phyloP scores from a whole-genome alignment of 78 protist species.

The Chrysochromulina tobinii region DNA sequence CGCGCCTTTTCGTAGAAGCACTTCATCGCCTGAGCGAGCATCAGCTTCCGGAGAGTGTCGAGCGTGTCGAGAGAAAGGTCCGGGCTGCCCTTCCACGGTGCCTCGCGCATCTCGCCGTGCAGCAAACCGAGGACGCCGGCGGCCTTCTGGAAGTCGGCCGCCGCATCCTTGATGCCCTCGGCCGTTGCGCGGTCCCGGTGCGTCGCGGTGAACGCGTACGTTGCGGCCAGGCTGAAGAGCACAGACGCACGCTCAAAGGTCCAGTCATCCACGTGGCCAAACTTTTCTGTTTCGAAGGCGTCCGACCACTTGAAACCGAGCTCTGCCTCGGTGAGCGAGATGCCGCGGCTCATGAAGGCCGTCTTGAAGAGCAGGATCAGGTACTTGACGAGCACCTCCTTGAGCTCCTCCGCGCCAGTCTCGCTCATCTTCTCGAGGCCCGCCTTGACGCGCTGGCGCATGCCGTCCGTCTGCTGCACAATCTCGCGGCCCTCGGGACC shows the following conservation, averaged over 20 bases:
- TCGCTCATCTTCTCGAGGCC: too few relatives aligned
- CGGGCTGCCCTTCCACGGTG: not conserved
- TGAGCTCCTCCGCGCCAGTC: too few relatives aligned
- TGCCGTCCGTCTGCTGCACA: too few relatives aligned
- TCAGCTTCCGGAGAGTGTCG: not conserved
- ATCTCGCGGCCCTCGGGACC: too few relatives aligned
- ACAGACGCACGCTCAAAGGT: not conserved
- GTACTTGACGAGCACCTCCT: too few relatives aligned
- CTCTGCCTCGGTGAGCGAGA: not conserved
- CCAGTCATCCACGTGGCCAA: not conserved
- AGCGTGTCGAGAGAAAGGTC: not conserved
- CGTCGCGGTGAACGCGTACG: not conserved
- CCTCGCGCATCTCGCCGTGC: not conserved
- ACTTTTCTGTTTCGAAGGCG: not conserved
- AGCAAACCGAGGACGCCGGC: not conserved
- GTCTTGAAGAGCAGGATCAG: too few relatives aligned
- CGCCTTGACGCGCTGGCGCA: too few relatives aligned
- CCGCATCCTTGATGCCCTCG: not conserved
- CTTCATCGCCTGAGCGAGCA: constrained; percentile 15
- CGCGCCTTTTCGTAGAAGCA: constrained; percentile 13
- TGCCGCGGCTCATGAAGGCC: too few relatives aligned
- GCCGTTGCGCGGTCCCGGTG: not conserved
- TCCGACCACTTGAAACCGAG: not conserved
- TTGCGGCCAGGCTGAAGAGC: not conserved
- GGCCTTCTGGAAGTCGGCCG: not conserved